phyloP scores from a whole-genome alignment of 1,139 yeast genomes.

The Geotrichum bryndzae region DNA sequence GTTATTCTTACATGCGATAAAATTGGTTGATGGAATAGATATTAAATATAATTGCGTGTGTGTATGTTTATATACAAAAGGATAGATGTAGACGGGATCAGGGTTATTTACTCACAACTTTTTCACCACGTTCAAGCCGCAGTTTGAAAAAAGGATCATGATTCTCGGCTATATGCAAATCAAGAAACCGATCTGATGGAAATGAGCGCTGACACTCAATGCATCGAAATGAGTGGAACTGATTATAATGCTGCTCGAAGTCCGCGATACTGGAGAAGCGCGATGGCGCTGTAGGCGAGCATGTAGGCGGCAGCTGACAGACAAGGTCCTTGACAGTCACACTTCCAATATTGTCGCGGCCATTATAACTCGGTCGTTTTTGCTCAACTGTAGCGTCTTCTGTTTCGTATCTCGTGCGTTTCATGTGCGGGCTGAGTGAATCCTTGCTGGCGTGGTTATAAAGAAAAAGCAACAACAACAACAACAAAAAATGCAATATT shows the following conservation, averaged over 20 bases:
- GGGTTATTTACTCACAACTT: conserved; percentile 24
- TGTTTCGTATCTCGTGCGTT: neutral
- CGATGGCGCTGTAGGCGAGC: conserved; percentile 4
- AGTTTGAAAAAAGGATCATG: conserved; percentile 48
- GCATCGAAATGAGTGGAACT: conserved; percentile 35
- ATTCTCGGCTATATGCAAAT: conserved; percentile 49
- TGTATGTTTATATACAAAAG: neutral
- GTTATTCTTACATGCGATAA: neutral
- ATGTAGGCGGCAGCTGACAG: conserved; percentile 15
- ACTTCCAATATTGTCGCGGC: neutral
- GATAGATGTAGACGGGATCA: neutral
- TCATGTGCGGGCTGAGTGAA: neutral
- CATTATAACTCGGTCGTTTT: neutral
- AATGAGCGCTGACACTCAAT: conserved; percentile 41
- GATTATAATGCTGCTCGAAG: conserved; percentile 26
- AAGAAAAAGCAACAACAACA: neutral
- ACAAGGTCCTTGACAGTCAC: neutral
- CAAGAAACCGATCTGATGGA: conserved; percentile 40
- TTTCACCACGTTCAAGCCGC: conserved; percentile 39
- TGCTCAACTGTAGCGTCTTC: neutral
- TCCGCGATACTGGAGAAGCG: conserved; percentile 3
- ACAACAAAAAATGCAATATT: neutral
- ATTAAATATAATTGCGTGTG: neutral
- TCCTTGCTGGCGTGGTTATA: neutral
- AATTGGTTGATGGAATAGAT: neutral